Evolutionary conservation across 306 rosid species (phyloP).

Genomic region (Delonix regia): DNA sequence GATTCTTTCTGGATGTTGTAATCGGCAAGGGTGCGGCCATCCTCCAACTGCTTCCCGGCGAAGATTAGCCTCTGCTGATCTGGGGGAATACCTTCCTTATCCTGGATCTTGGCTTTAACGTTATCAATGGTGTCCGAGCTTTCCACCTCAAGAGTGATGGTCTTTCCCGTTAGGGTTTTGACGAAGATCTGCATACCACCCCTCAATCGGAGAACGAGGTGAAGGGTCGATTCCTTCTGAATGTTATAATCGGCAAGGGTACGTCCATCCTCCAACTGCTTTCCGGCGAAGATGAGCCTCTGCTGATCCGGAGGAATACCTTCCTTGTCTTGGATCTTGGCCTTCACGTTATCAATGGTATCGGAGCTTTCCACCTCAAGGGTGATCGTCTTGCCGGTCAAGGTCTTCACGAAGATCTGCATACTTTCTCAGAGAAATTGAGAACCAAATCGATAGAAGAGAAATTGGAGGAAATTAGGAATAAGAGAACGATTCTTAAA

Average conservation of each 20-base stretch:
- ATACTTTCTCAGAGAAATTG: background rate
- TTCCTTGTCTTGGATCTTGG: slow-evolving; percentile 52
- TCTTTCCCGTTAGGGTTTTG: slow-evolving; percentile 48
- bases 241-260: slow-evolving; percentile 52
- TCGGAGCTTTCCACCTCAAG: slow-evolving; percentile 56
- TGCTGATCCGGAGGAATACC: slow-evolving; percentile 9
- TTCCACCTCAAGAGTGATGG: slow-evolving; percentile 47
- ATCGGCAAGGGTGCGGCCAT: slow-evolving; percentile 45
- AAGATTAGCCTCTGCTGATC: background rate
- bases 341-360: slow-evolving; percentile 53
- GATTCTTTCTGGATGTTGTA: slow-evolving; percentile 56
- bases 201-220: slow-evolving; percentile 50
- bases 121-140: slow-evolving; percentile 52
- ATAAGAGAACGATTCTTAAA: background rate
- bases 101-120: slow-evolving; percentile 55
- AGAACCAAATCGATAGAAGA: background rate
- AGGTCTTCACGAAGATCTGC: slow-evolving; percentile 46
- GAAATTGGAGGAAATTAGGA: too few relatives aligned
- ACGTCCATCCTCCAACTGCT: slow-evolving; percentile 50
- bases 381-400: slow-evolving; percentile 54
- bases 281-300: slow-evolving; percentile 20
- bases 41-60: slow-evolving; percentile 41
- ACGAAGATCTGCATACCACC: slow-evolving; percentile 58
- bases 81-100: slow-evolving; percentile 14
- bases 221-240: slow-evolving; percentile 53